Conservation (phyloP, 2,329 filamentous ascomycete species). For the Trichoderma koningiopsis region DNA sequence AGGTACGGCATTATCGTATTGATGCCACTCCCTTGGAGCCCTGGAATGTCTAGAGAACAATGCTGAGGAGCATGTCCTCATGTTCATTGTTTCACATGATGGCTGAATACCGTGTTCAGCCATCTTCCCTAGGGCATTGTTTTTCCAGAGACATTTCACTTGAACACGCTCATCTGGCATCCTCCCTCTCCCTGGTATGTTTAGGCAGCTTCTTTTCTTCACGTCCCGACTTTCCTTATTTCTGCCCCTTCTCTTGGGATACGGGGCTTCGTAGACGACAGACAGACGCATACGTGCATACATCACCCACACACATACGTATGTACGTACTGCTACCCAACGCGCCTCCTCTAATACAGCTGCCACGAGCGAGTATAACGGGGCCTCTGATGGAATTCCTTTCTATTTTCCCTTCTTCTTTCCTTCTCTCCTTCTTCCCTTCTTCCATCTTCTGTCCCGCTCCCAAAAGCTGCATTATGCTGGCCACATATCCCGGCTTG, state of each 20-base stretch:
- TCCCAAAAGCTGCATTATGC: conserved; percentile 1
- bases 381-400: too few relatives aligned
- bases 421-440: background rate
- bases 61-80: background rate
- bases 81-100: background rate
- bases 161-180: background rate
- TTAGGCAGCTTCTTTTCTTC: background rate
- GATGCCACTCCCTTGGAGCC: background rate
- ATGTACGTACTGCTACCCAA: background rate
- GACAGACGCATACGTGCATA: background rate
- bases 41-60: background rate
- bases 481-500: background rate
- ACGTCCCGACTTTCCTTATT: background rate
- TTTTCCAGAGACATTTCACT: background rate
- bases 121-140: background rate
- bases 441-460: background rate
- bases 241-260: background rate
- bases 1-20: background rate
- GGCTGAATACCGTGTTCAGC: background rate
- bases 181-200: background rate
- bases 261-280: background rate
- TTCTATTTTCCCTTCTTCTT: background rate
- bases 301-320: background rate
- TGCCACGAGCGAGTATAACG: background rate
- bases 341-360: background rate